A percentile compares a stretch with the other conserved stretches of the same genome.
phyloP scores from a whole-genome alignment of 257 asterid species.

The Anisodus acutangulus region DNA sequence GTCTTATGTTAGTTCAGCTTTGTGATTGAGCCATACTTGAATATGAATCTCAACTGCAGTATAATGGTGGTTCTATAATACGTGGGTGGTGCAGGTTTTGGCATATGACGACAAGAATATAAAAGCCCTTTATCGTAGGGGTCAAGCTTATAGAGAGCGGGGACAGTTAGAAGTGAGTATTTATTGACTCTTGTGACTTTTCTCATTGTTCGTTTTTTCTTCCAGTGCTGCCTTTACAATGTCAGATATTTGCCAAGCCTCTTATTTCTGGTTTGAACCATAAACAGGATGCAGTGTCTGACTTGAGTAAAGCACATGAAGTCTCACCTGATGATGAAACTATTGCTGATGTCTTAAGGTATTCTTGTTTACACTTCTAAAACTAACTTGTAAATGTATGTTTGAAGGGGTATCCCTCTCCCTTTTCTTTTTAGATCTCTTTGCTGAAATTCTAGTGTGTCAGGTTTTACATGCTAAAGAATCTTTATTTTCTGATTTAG shows the following conservation, averaged over 20 bases:
- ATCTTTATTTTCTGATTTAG: constrained; percentile 45
- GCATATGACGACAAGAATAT: constrained; percentile 67
- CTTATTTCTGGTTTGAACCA: constrained; percentile 25
- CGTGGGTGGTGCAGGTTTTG: constrained; percentile 60
- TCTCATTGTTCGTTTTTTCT: constrained; percentile 34
- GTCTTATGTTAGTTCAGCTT: background rate
- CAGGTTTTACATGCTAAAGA: constrained; percentile 9
- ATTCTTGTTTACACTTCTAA: constrained; percentile 32
- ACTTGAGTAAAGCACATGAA: constrained; percentile 81
- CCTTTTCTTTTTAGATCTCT: background rate
- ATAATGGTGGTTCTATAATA: constrained; percentile 34
- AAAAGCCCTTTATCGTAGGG: constrained; percentile 94
- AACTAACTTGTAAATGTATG: background rate
- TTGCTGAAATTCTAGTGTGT: background rate
- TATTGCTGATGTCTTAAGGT: constrained; percentile 85
- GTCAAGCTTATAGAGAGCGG: constrained; percentile 83
- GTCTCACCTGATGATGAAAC: constrained; percentile 92
- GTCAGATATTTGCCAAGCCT: constrained; percentile 23
- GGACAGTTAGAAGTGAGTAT: constrained; percentile 73
- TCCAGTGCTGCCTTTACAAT: background rate
- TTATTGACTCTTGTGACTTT: constrained; percentile 28
- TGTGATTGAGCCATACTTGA: background rate
- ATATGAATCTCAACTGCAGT: constrained; percentile 19
- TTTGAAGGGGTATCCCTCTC: background rate
- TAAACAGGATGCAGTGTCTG: constrained; percentile 82